Base-by-base conservation (phyloP, 2,329 filamentous ascomycete genomes). In the Alternaria atra region DNA sequence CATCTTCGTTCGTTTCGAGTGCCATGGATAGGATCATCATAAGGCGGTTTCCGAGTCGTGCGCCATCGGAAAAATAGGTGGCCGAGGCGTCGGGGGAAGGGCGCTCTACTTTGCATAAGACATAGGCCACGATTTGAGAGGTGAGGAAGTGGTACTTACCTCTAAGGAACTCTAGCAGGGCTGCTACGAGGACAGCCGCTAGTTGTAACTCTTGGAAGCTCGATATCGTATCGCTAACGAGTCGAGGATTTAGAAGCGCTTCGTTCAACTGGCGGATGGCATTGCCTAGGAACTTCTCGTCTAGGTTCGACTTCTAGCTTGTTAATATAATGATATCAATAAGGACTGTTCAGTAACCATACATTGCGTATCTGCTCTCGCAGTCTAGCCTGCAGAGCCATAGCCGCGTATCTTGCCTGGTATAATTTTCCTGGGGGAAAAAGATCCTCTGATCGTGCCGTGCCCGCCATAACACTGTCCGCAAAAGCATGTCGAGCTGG, bases 351-450 rank as follows among this genome's bases (percentile, higher is more conserved):
- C 34, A n/a, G 39, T 12, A 20, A 47, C 65, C 69, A 43, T 61
- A 78, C 75, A 55, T 61, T 71, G 46, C 68, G 69, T 44, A 78
- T 58, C 37, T 79, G 76, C 32, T 75, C 71, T 48, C 67, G 59
- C n/a, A 79, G 55, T 52, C 66, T 71, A 13, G 52, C 60, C 23
- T 75, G 73, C 15, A 79, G 70, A 27, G 74, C 74, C 39, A 66
- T 54, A 7, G 73, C 71, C 6, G 73, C 72, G 55, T 79, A 79
- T 63, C 73, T 73, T 10, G 76, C 72, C 57, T 80, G 76, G 47
- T 72, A 78, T 1, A 71, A 65, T 37, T 73, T 79, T 7, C 74
- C 73, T 20, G 74, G 71, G 2, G 76, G 75, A n/a, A 79, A 79
- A 10, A 78, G 62, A 15, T 61, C 59, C 13, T 71, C 63, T 6